Evolutionary conservation across 805 yeast genomes (phyloP), one percentile per base, ranked within the genome.

Genomic region (Lipomyces kockii): DNA sequence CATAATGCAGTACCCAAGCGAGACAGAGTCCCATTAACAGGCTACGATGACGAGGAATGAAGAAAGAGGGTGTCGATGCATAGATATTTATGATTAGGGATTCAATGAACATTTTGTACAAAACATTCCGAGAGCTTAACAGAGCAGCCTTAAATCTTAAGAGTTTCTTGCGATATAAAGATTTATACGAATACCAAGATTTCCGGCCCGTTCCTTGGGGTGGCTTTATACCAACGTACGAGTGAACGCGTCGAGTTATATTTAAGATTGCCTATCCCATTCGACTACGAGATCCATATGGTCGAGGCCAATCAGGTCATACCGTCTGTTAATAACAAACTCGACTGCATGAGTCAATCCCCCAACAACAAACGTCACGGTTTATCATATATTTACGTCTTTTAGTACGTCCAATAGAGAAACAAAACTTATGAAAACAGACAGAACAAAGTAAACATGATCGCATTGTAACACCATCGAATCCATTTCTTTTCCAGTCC

Each of bases 31-130:
- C 58, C n/a, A 34, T 52, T 63, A 53, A 39, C 29, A 20, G 67
- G 69, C 9, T 68, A 27, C 29, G 63, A 66, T 57, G 68, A 63
- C 49, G 37, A 39, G 32, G 29, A 52, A 61, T n/a, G 17, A 62
- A 58, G 43, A 27, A 17, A 8, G 32, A 12, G 43, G 59, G 49
- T 32, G 58, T 29, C 37, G n/a, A n/a, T 29, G 37, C 11, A 43
- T 43, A 43, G 22, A 43, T n/a, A 37, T 43, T 43, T 43, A 17
- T n/a, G 35, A 27, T 4, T 34, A n/a, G 9, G n/a, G 37, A 20
- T 29, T 29, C 35, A 17, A 51, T 22, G 32, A 22, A 29, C 27
- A 32, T 22, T 54, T 53, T 9, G 37, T 22, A 29, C 22, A 9
- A 34, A 9, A 34, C 14, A 14, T 7, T n/a, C 17, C 3, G 2